phyloP scores from a whole-genome alignment of 2,329 filamentous ascomycete species.

The Colletotrichum gloeosporioides region DNA sequence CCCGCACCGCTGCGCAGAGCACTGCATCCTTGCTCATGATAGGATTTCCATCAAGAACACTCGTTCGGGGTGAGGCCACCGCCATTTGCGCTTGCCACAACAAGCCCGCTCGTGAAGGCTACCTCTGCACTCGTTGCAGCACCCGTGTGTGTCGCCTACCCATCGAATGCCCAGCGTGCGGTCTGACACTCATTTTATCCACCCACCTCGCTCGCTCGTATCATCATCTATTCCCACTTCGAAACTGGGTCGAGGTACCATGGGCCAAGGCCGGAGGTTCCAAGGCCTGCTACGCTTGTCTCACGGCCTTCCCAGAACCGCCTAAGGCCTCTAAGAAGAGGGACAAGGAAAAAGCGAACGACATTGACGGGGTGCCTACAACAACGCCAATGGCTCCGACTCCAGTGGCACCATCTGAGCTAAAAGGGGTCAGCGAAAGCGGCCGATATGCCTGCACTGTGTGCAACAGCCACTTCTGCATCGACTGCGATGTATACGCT shows the following conservation, averaged over 20 bases:
- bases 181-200: slow-evolving; percentile 89
- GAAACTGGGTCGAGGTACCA: slow-evolving; percentile 88
- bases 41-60: slow-evolving; percentile 90
- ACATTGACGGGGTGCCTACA: slow-evolving; percentile 16
- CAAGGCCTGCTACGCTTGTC: slow-evolving; percentile 78
- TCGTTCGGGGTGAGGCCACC: slow-evolving; percentile 68
- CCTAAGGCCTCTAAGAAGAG: slow-evolving; percentile 30
- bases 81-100: slow-evolving; percentile 93
- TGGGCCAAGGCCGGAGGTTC: slow-evolving; percentile 75
- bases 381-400: slow-evolving; percentile 23
- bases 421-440: slow-evolving; percentile 80
- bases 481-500: slow-evolving; percentile 95
- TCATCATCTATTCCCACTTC: slow-evolving; percentile 88
- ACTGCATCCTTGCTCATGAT: slow-evolving; percentile 85
- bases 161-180: slow-evolving; percentile 88
- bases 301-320: slow-evolving; percentile 69
- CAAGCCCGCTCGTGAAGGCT: slow-evolving; percentile 81
- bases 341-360: slow-evolving; percentile 21
- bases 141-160: slow-evolving; percentile 90
- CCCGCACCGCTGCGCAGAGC: slow-evolving; percentile 66
- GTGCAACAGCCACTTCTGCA: slow-evolving; percentile 93
- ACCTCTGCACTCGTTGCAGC: slow-evolving; percentile 86
- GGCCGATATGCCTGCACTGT: slow-evolving; percentile 86
- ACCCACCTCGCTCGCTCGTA: slow-evolving; percentile 94
- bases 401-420: slow-evolving; percentile 25